phyloP scores from a whole-genome alignment of 2,329 filamentous ascomycete species.

The Colletotrichum sp. region DNA sequence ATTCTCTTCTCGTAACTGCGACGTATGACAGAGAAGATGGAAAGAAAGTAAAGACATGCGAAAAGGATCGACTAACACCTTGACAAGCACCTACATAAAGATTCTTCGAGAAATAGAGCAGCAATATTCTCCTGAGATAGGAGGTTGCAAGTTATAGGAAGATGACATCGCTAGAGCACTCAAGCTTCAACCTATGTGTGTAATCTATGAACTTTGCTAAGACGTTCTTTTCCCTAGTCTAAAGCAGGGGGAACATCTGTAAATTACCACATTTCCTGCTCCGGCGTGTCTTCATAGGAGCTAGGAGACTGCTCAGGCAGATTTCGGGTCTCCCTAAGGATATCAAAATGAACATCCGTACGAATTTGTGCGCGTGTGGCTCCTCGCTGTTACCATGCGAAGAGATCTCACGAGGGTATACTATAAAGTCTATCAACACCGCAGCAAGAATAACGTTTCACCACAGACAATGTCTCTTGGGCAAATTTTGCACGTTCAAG shows the following conservation, averaged over 20 bases:
- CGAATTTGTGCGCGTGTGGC: background rate
- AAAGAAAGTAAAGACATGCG: background rate
- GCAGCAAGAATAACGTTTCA: fast-evolving
- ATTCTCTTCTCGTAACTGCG: fast-evolving
- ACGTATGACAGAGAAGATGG: background rate
- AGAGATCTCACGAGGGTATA: background rate
- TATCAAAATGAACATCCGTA: background rate
- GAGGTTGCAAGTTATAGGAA: background rate
- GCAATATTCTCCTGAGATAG: background rate
- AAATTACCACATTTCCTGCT: background rate
- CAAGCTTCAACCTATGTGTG: background rate
- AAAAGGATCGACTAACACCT: fast-evolving
- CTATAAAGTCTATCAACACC: background rate
- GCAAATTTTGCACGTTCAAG: background rate
- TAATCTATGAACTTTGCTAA: too few relatives aligned
- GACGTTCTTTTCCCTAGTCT: background rate
- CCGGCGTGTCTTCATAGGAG: background rate
- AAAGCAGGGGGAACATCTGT: background rate
- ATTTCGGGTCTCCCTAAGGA: background rate
- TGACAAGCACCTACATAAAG: background rate
- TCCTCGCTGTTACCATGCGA: background rate
- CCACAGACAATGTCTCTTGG: too few relatives aligned
- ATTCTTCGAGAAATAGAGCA: background rate
- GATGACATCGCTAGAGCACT: background rate
- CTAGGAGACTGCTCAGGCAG: background rate